phyloP scores from a whole-genome alignment of 2,329 filamentous ascomycete genomes.

The Claviceps citrina region DNA sequence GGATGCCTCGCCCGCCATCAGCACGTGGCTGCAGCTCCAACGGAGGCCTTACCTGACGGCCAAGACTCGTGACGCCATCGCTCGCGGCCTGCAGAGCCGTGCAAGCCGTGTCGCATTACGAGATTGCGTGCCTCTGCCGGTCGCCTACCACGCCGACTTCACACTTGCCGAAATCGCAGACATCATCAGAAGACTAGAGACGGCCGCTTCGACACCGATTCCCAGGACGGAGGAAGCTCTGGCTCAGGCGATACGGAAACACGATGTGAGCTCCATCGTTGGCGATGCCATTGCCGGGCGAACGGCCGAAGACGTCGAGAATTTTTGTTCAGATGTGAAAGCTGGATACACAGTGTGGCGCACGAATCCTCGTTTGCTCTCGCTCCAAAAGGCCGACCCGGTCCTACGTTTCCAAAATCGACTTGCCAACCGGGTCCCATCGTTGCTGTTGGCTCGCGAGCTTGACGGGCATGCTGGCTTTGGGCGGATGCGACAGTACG shows the following conservation, averaged over 20 bases:
- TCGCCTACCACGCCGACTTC: conserved; percentile 32
- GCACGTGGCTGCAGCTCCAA: conserved; percentile 3
- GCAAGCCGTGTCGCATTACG: conserved; percentile 4
- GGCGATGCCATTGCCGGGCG: conserved; percentile 12
- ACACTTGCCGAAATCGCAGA: conserved; percentile 20
- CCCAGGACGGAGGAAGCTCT: conserved; percentile 11
- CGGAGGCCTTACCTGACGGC: conserved; percentile 14
- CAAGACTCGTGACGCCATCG: conserved; percentile 15
- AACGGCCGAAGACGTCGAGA: conserved; percentile 14
- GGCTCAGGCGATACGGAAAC: conserved; percentile 7
- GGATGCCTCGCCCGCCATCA: background rate
- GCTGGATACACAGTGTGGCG: conserved; percentile 8
- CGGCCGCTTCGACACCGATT: conserved; percentile 6
- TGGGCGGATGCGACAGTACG: conserved; percentile 24
- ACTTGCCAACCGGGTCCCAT: conserved; percentile 17
- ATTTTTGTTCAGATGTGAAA: conserved; percentile 19
- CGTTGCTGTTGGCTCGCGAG: conserved; percentile 34
- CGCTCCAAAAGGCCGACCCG: conserved; percentile 9
- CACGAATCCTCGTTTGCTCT: conserved; percentile 12
- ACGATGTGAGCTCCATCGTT: conserved; percentile 13
- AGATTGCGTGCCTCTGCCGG: conserved; percentile 4
- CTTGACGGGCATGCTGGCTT: conserved; percentile 29
- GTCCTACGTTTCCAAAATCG: conserved; percentile 5
- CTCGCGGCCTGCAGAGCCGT: conserved; percentile 9
- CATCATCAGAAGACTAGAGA: conserved; percentile 12